These are phyloP conservation scores for Trypanosoma mega DNA, from an alignment of 208 protist genomes.

Conservation along the genomic window DNA sequence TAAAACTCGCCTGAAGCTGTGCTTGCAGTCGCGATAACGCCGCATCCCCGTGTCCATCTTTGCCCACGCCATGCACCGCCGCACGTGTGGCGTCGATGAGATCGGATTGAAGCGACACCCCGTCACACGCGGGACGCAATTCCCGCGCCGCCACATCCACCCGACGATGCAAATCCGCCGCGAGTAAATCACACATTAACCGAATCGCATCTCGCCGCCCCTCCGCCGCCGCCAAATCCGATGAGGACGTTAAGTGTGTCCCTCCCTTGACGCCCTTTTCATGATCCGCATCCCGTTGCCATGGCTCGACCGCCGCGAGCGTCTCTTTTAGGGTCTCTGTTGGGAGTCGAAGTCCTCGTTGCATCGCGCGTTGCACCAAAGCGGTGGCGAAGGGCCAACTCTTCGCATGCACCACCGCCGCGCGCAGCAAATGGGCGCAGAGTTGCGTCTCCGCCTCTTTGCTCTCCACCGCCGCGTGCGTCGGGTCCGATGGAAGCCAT, in stretches of 20 bases:
- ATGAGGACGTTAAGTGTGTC: no score
- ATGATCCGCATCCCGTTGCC: not conserved
- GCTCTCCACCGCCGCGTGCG: not conserved
- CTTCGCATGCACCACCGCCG: constrained; percentile 10
- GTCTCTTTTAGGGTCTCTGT: constrained; percentile 2
- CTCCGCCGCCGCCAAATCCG: no score
- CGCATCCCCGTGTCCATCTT: not conserved
- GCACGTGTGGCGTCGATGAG: constrained; percentile 11
- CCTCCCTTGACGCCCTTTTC: not conserved
- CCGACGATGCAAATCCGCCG: constrained; percentile 6
- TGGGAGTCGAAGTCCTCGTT: constrained; percentile 8
- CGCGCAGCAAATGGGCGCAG: constrained; percentile 22
- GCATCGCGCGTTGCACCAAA: constrained; percentile 18
- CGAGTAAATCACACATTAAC: constrained; percentile 17
- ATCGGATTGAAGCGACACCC: constrained; percentile 8
- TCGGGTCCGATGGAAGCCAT: constrained; percentile 8
- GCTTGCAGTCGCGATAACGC: not conserved
- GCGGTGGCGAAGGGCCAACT: constrained; percentile 12
- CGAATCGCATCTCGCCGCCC: constrained; percentile 4
- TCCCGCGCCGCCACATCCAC: not conserved
- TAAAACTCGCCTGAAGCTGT: constrained; percentile 20
- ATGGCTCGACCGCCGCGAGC: constrained; percentile 7
- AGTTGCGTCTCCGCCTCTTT: constrained; percentile 13
- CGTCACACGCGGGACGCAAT: not conserved
- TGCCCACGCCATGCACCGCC: not conserved